A percentile compares a stretch with the other conserved stretches of the same genome.
Evolutionary conservation across 768 basidiomycete species (phyloP).

Genomic region (Mrakia frigida): DNA sequence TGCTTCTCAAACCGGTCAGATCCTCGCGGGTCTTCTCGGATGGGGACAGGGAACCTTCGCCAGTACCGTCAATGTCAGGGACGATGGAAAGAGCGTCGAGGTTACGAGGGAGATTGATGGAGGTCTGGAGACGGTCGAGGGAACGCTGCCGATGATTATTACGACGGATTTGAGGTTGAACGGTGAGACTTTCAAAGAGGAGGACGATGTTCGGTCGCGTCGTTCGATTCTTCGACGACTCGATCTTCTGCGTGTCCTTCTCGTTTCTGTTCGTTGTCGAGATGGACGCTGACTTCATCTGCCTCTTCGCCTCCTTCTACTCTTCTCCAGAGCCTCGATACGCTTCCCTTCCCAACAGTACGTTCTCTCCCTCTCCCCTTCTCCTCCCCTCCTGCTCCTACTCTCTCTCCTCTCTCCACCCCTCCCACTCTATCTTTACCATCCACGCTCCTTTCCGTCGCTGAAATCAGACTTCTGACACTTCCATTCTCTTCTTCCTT

Average conservation of each 20-base stretch:
- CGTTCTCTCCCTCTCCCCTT: slow-evolving; percentile 39
- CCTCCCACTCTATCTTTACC: background rate
- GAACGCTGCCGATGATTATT: slow-evolving; percentile 73
- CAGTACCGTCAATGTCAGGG: slow-evolving; percentile 69
- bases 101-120: slow-evolving; percentile 93
- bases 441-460: too few relatives aligned
- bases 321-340: slow-evolving; percentile 69
- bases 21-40: slow-evolving; percentile 85
- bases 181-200: slow-evolving; percentile 10
- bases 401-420: slow-evolving; percentile 26
- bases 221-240: background rate
- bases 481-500: background rate
- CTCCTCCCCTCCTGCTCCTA: background rate
- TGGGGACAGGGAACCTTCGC: slow-evolving; percentile 96
- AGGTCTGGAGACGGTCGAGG: slow-evolving; percentile 74
- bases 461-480: slow-evolving; percentile 41
- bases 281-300: background rate
- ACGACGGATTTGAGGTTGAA: slow-evolving; percentile 83
- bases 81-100: slow-evolving; percentile 54
- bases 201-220: background rate
- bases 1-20: slow-evolving; percentile 89
- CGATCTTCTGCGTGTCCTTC: too few relatives aligned
- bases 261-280: background rate
- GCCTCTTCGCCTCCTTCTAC: too few relatives aligned
- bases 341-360: slow-evolving; percentile 61